A percentile compares a stretch with the other conserved stretches of the same genome.
Conservation (phyloP, 1,284 basidiomycete genomes). For the Boletus subluridellus region DNA sequence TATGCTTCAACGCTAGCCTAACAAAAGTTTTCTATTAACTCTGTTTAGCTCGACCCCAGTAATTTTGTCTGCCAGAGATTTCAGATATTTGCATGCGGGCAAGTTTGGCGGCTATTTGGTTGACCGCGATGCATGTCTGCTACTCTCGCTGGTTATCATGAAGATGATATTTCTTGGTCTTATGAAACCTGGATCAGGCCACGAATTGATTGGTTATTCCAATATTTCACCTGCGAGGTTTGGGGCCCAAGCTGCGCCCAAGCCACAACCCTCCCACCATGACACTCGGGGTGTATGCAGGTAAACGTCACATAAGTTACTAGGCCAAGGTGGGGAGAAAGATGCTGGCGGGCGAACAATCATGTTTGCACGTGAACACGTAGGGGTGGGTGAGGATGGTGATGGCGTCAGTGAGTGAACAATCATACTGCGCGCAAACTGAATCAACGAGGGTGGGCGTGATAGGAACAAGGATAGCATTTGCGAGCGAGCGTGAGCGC, state of each 20-base stretch:
- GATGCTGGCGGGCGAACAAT: background rate
- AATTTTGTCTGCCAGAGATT: background rate
- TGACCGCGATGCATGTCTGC: background rate
- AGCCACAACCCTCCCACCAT: background rate
- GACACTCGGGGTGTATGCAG: background rate
- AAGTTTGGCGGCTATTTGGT: background rate
- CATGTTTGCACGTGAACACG: no score
- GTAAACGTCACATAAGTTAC: background rate
- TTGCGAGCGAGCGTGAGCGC: background rate
- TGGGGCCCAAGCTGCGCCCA: background rate
- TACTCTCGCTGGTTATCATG: background rate
- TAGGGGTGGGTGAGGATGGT: no score
- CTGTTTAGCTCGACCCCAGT: background rate
- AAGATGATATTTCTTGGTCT: background rate
- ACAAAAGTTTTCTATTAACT: background rate
- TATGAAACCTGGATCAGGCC: background rate
- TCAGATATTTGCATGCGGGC: background rate
- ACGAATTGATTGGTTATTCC: background rate
- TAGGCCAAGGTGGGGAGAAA: background rate
- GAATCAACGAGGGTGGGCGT: background rate
- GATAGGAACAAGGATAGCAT: background rate
- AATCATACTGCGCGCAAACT: background rate
- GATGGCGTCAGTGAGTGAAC: background rate
- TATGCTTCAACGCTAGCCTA: constrained; percentile 11
- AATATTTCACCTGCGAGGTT: background rate